These are phyloP conservation scores for Coemansia sp. DNA, from an alignment of 192 early-diverging fungal species.

Conservation along the genomic window DNA sequence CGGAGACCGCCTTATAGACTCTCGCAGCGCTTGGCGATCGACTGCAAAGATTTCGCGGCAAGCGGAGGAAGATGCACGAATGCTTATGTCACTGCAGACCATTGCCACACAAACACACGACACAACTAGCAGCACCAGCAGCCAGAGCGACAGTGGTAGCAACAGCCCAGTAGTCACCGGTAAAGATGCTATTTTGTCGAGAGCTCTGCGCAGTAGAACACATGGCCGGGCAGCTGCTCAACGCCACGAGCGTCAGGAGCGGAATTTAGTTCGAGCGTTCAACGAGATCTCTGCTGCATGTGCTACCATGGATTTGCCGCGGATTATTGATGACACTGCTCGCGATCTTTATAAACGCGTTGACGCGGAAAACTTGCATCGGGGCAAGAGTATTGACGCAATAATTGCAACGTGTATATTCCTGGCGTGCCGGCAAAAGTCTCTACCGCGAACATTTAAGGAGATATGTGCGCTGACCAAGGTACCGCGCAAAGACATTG, in stretches of 20 bases:
- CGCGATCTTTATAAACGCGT: constrained; percentile 86
- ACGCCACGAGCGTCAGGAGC: constrained; percentile 76
- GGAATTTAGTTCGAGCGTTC: constrained; percentile 72
- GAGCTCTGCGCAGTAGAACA: constrained; percentile 27
- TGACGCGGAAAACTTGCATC: constrained; percentile 77
- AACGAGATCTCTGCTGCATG: constrained; percentile 77
- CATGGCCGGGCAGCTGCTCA: constrained; percentile 61
- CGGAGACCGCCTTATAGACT: constrained; percentile 87
- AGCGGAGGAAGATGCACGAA: constrained; percentile 5
- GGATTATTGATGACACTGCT: constrained; percentile 72
- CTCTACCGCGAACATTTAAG: constrained; percentile 85
- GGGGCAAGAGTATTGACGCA: constrained; percentile 78
- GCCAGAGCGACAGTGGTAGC: constrained; percentile 1
- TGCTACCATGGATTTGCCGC: constrained; percentile 75
- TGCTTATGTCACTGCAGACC: constrained; percentile 59
- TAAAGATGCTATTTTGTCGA: constrained; percentile 2
- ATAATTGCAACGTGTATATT: constrained; percentile 91
- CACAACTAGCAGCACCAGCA: constrained; percentile 64
- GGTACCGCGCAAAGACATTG: constrained; percentile 93
- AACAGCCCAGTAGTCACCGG: not conserved
- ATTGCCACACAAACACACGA: constrained; percentile 46
- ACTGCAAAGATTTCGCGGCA: constrained; percentile 4
- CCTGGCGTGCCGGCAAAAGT: constrained; percentile 84
- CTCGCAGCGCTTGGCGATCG: constrained; percentile 83
- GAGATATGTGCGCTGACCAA: constrained; percentile 88